Evolutionary conservation across 2,329 filamentous ascomycete genomes (phyloP), one percentile per base, ranked within the genome.

Genomic region (Ascomycota sp.): DNA sequence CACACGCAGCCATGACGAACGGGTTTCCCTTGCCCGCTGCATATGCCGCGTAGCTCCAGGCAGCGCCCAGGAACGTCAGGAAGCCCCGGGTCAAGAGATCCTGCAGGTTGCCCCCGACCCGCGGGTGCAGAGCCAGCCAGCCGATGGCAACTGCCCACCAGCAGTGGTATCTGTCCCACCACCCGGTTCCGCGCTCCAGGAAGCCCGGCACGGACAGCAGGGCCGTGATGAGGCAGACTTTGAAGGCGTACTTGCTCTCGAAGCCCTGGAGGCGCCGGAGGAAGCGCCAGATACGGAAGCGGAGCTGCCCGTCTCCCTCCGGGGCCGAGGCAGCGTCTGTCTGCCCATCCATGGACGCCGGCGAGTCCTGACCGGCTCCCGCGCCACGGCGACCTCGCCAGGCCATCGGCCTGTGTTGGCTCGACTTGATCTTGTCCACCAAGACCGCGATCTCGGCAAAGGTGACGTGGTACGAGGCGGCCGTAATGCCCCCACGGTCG

Each of bases 131-230:
- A 44, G 67, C 63, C 23, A 66, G 48, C 65, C 65, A 70, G 15
- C 60, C 63, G 42, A 65, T 57, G 10, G 61, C 55, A 2, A 69
- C 64, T 9, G 58, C 59, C 66, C 67, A 71, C 67, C 67, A 72
- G 8, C 48, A 53, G 32, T 68, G 61, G 31, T 65, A 57, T 7
- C 50, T 35, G 42, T 68, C 58, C 61, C 64, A 70, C 67, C 66
- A 71, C 2, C 30, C 37, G 24, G 51, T 46, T 32, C 54, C 55
- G 8, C 47, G 36, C 6, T 43, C 33, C 2, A 69, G 41, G 55
- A 65, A 71, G 3, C 62, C 63, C 5, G 67, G 66, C 13, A 69
- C 44, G 0, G 66, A 57, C 4, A 71, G 45, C 0, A 66, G 41
- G 1, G 57, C 57, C 2, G 57, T 66, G 11, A 64, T 52, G 6